Conservation (phyloP, 768 basidiomycete genomes). For the Roridomyces roridus region DNA sequence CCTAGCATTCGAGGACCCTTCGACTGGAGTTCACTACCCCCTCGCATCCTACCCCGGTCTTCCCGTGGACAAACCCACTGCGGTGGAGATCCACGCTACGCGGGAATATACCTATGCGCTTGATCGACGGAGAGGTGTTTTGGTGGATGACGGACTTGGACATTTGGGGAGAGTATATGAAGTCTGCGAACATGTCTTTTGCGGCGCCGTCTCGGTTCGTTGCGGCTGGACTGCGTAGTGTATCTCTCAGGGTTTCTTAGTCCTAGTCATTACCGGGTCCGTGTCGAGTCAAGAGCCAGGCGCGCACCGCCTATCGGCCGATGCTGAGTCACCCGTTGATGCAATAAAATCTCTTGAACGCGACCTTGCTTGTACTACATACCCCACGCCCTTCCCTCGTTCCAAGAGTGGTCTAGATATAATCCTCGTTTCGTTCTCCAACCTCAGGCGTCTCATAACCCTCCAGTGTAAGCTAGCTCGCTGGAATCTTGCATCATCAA, state of each 20-base stretch:
- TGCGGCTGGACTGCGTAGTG: constrained; percentile 27
- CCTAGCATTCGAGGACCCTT: constrained; percentile 45
- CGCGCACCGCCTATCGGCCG: too few species aligned
- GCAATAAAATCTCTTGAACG: too few species aligned
- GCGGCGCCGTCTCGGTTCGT: constrained; percentile 45
- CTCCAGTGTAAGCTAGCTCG: too few species aligned
- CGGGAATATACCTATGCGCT: constrained; percentile 40
- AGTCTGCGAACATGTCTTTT: constrained; percentile 49
- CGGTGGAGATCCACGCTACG: constrained; percentile 45
- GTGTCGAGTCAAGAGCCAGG: too few species aligned
- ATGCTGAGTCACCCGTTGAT: too few species aligned
- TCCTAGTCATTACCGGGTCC: too few species aligned
- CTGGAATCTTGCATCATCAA: not conserved
- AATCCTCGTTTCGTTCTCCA: too few species aligned
- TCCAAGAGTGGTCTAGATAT: too few species aligned
- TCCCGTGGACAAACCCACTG: constrained; percentile 35
- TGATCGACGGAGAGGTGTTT: constrained; percentile 32
- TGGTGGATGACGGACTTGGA: constrained; percentile 45
- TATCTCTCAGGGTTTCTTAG: not conserved
- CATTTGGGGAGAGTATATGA: constrained; percentile 47
- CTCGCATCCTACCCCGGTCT: constrained; percentile 33
- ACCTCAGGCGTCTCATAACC: too few species aligned
- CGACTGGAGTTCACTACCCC: constrained; percentile 38
- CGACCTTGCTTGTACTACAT: too few species aligned
- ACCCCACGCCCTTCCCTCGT: too few species aligned